These are phyloP conservation scores for Kwoniella sp. DNA, from an alignment of 768 basidiomycete genomes.

Conservation along the genomic window DNA sequence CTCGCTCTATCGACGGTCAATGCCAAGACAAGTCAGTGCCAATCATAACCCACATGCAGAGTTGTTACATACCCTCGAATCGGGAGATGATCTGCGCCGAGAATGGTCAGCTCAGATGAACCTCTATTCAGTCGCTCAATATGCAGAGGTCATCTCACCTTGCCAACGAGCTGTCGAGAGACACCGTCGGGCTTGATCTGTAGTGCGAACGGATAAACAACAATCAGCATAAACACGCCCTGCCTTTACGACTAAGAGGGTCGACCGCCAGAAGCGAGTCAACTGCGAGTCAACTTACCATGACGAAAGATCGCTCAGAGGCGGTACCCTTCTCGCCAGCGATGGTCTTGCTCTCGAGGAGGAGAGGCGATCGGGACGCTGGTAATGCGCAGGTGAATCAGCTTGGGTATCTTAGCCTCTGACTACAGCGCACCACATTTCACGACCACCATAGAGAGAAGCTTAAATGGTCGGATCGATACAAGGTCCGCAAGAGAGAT, in stretches of 20 bases:
- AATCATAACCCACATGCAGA: not conserved
- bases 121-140: not conserved
- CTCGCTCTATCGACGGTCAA: conserved; percentile 32
- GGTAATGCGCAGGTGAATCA: not conserved
- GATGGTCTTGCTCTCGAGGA: conserved; percentile 49
- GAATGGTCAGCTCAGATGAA: not conserved
- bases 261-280: too few species aligned
- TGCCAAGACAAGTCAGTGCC: not conserved
- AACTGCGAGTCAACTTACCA: conserved; percentile 31
- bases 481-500: too few species aligned
- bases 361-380: conserved; percentile 28
- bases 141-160: conserved; percentile 27
- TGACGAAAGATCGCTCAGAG: conserved; percentile 49
- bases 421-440: too few species aligned
- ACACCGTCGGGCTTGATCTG: conserved; percentile 54
- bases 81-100: conserved; percentile 44
- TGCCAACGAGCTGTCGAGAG: conserved; percentile 50
- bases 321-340: conserved; percentile 51
- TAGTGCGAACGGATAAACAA: not conserved
- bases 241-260: too few species aligned
- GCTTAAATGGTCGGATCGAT: too few species aligned
- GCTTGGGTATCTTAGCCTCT: too few species aligned
- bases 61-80: conserved; percentile 38
- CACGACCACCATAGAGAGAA: too few species aligned
- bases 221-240: conserved; percentile 2